Conservation (phyloP, 495 filamentous ascomycete genomes). For the Xylaria grammica region DNA sequence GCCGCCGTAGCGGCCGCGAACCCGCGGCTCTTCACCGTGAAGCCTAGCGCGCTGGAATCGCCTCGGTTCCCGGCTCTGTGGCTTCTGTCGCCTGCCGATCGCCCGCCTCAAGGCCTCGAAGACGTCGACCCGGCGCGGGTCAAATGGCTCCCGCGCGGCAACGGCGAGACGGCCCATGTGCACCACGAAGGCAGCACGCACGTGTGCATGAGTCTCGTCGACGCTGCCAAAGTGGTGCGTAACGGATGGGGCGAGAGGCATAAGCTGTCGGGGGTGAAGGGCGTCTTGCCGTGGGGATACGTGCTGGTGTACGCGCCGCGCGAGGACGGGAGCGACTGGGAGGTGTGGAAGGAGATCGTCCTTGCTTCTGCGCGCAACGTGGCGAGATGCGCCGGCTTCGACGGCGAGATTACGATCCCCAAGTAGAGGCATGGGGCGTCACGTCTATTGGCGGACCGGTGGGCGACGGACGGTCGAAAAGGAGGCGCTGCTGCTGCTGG, state of each 20-base stretch:
- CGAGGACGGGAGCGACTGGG: conserved; percentile 28
- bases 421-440: too few species aligned
- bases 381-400: conserved; percentile 23
- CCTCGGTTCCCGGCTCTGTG: conserved; percentile 32
- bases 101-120: not conserved
- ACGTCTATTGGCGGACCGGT: too few species aligned
- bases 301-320: conserved; percentile 44
- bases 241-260: conserved; percentile 43
- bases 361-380: conserved; percentile 29
- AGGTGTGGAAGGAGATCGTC: conserved; percentile 30
- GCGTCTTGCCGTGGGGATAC: conserved; percentile 33
- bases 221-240: conserved; percentile 38
- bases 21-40: conserved; percentile 26
- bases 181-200: conserved; percentile 41
- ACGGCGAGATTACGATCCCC: conserved; percentile 9
- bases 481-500: too few species aligned
- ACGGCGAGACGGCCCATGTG: conserved; percentile 40
- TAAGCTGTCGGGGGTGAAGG: conserved; percentile 30
- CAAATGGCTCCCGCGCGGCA: conserved; percentile 17
- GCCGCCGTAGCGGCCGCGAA: conserved; percentile 23
- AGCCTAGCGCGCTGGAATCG: conserved; percentile 34
- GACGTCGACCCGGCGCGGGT: not conserved
- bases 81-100: conserved; percentile 8
- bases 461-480: too few species aligned
- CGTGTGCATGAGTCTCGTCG: conserved; percentile 35